Evolutionary conservation across 2,329 filamentous ascomycete species (phyloP), one percentile per base, ranked within the genome.

Genomic region (Aspergillus fijiensis): DNA sequence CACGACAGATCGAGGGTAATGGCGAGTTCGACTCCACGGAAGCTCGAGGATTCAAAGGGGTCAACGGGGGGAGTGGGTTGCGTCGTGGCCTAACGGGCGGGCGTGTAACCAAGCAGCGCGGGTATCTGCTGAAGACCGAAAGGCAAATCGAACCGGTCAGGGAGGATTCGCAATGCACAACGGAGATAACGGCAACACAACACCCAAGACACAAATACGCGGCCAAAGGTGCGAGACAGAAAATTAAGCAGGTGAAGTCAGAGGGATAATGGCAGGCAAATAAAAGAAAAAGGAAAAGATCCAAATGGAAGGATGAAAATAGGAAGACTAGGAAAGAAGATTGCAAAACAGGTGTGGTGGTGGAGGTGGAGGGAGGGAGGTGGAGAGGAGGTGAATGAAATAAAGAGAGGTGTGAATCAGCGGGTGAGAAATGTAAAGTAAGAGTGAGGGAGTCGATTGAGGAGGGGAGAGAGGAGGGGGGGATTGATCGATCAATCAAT

Each of bases 1-100:
- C 52, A 58, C 35, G 55, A 48, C 39, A 52, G 53, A 52, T 56
- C 39, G 51, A 59, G 57, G 35, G 53, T 57, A 45, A 53, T 54
- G 59, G 57, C 57, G 60, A 58, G 49, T 59, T 59, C 54, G 55
- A 59, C 48, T 58, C 56, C 47, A 51, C 33, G 60, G 21, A 25
- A 55, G 39, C 45, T 56, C 49, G 57, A 54, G 23, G 60, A 35
- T 27, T 47, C 12, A 35, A 27, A 49, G 42, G 39, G 58, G 51
- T 35, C 16, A 49, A 39, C 10, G 25, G 55, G 42, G 10, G 51
- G 14, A 21, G 47, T 35, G 33, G 33, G 39, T 45, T 45, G 39
- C 39, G 39, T 45, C 39, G 39, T 45, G 39, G 39, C 39, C 19
- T 45, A 45, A 45, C 39, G 39, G 39, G 39, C 39, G 39, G 39